These are phyloP conservation scores for Jamesozyma jinghongensis DNA, from an alignment of 805 yeast species.

Conservation along the genomic window DNA sequence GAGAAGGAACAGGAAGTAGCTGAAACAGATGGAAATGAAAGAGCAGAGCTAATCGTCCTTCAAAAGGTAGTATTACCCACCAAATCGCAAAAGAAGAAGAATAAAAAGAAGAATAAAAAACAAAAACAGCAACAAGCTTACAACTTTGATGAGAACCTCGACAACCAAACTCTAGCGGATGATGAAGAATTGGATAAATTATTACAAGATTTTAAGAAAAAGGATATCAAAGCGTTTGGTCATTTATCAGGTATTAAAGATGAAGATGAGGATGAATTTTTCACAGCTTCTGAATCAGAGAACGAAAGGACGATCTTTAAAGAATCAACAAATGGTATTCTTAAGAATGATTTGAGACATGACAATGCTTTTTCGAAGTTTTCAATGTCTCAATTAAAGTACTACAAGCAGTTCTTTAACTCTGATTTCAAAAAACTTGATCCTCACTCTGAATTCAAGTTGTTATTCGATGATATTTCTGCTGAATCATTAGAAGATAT, in stretches of 20 bases:
- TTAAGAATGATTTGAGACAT: conserved; percentile 28
- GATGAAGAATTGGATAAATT: conserved; percentile 54
- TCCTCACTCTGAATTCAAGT: conserved; percentile 65
- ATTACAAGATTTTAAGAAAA: conserved; percentile 35
- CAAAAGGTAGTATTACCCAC: conserved; percentile 2
- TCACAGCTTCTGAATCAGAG: conserved; percentile 33
- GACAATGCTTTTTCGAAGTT: conserved; percentile 23
- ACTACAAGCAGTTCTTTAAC: conserved; percentile 15
- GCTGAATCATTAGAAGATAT: conserved; percentile 64
- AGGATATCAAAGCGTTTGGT: conserved; percentile 16
- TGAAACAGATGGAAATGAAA: background rate
- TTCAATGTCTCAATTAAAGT: conserved; percentile 9
- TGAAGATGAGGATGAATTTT: conserved; percentile 33
- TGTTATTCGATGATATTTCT: conserved; percentile 63
- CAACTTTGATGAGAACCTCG: conserved; percentile 9
- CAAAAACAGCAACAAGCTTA: conserved; percentile 13
- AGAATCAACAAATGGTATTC: conserved; percentile 1
- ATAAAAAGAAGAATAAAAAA: conserved; percentile 22
- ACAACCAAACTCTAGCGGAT: conserved; percentile 22
- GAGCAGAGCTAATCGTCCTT: conserved; percentile 2
- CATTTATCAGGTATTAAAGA: conserved; percentile 10
- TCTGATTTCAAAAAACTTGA: conserved; percentile 42
- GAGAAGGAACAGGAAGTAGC: conserved; percentile 8
- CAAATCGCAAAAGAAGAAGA: conserved; percentile 18
- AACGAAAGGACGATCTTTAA: conserved; percentile 20